Base-by-base conservation (phyloP, 345 rosid genomes). In the Citrus mangshanensis region DNA sequence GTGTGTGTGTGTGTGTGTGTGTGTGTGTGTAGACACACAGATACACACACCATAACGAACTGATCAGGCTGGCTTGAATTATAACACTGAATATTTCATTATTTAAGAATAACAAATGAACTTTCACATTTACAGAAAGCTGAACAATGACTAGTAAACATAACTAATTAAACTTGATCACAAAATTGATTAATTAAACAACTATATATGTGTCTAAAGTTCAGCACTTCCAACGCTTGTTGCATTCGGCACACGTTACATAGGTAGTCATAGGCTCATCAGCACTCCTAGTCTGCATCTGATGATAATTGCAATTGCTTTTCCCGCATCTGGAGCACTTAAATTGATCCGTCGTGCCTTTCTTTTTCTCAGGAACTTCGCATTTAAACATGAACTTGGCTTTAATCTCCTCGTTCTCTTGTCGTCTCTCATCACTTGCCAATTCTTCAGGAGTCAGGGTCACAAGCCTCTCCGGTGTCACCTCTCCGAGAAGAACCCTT, bases 211-310 rank as follows among this genome's bases (percentile, higher is more conserved):
- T 42, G 14, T 42, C 14, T 42, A 42, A 1, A 42, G 4, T 42
- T 42, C 21, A 86, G 78, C 87, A 87, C 73, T 89, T 89, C 90
- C 90, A 89, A 69, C 68, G 85, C 74, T 89, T 78, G 8, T 82
- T 83, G 84, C 88, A 89, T 80, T 87, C 84, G 13, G 82, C 84
- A 71, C 93, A 89, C 1, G 88, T 89, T 56, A 88, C 89, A 7
- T 77, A 86, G 2, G 93, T 84, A 14, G 91, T 88, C 89, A 89
- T 89, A 3, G 93, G 91, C 74, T 89, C 91, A 74, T 89, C 49
- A 3, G 49, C 49, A 42, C 49, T 42, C 49, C 49, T 10, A 42
- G 49, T 42, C 82, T 88, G 91, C 85, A 88, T 76, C 77, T 85
- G 89, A 61, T 83, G 66, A 83, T 88, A 86, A 14, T 83, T 88